Evolutionary conservation across 2,329 filamentous ascomycete species (phyloP).

Genomic region (Exophiala calicioides): DNA sequence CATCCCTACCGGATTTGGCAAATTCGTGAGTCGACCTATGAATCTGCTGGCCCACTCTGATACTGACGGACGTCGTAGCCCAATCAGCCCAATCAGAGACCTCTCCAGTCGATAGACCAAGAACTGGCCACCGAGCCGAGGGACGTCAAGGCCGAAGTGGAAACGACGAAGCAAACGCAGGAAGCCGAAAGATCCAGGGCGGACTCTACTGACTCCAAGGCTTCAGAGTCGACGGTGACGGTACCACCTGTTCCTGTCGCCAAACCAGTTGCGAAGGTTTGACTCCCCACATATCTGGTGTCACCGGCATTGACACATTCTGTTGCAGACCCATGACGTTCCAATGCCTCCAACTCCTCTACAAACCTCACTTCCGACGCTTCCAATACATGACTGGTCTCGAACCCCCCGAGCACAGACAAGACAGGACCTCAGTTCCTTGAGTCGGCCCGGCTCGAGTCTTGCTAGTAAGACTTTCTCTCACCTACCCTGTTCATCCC

Average conservation of each 20-base stretch:
- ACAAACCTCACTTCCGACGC: constrained; percentile 28
- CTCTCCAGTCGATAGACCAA: constrained; percentile 3
- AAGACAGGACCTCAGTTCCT: constrained; percentile 34
- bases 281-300: no score
- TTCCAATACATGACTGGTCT: constrained; percentile 30
- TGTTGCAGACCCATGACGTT: constrained; percentile 16
- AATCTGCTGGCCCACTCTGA: not conserved
- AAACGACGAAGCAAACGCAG: constrained; percentile 1
- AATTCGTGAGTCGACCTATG: constrained; percentile 52
- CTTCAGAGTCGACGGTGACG: constrained; percentile 25
- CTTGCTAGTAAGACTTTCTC: constrained; percentile 35
- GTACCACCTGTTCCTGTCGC: constrained; percentile 8
- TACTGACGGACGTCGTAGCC: constrained; percentile 13
- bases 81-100: no score
- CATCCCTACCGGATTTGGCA: constrained; percentile 77
- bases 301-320: not conserved
- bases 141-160: constrained; percentile 6
- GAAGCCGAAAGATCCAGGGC: constrained; percentile 22
- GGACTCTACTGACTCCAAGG: constrained; percentile 19
- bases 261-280: constrained; percentile 14
- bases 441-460: constrained; percentile 35
- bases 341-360: constrained; percentile 29
- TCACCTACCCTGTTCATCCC: constrained; percentile 55
- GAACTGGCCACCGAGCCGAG: not conserved
- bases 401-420: constrained; percentile 32